Percentiles rank a stretch among this genome's conserved stretches.
Evolutionary conservation across 495 filamentous ascomycete species (phyloP).

Genomic region (Neurospora intermedia): DNA sequence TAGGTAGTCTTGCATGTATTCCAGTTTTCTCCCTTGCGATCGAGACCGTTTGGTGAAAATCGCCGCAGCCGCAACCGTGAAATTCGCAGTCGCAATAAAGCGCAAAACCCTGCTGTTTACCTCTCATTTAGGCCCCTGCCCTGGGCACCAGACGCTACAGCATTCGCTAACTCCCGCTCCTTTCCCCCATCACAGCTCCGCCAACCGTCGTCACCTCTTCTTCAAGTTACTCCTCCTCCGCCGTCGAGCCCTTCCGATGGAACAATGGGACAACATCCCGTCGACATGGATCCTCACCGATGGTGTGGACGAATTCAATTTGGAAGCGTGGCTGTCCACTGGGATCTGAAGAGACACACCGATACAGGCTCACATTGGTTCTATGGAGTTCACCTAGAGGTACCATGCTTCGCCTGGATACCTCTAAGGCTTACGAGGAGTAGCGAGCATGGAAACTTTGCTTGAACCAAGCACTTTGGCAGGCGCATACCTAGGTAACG

Average conservation of each 20-base stretch:
- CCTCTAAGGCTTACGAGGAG: neutral
- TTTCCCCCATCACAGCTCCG: neutral
- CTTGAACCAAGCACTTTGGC: neutral
- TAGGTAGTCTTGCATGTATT: too few species aligned
- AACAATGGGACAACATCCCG: neutral
- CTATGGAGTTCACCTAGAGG: neutral
- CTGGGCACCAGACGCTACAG: too few species aligned
- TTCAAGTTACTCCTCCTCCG: neutral
- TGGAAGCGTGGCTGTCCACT: neutral
- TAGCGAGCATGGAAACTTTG: neutral
- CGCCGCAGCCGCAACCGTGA: too few species aligned
- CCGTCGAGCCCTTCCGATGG: neutral
- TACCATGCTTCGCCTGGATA: neutral
- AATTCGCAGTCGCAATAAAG: too few species aligned
- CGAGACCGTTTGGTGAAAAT: too few species aligned
- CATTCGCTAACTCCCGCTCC: too few species aligned
- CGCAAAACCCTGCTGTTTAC: too few species aligned
- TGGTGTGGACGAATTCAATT: neutral
- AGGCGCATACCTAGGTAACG: too few species aligned
- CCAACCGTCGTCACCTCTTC: neutral
- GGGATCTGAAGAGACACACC: neutral
- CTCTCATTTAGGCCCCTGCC: too few species aligned
- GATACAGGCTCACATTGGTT: neutral
- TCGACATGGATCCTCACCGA: neutral
- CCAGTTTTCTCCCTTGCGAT: too few species aligned